Evolutionary conservation across 78 protist species (phyloP).

Genomic region (Pigoraptor vietnamica): DNA sequence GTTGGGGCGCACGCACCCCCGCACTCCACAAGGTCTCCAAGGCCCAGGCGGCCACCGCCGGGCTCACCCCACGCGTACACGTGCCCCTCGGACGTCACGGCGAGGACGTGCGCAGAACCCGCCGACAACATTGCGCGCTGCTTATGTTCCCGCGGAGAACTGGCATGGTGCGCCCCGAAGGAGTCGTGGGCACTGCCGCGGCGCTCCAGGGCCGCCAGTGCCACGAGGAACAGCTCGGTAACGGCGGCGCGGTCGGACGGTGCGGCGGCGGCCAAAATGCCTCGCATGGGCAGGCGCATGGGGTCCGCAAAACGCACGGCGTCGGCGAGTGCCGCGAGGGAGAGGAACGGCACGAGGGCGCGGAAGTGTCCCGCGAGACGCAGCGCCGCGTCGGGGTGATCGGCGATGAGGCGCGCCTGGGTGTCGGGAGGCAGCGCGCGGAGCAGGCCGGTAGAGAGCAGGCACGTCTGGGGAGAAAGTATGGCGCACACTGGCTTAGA

Average conservation of each 20-base stretch:
- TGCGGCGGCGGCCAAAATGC: not conserved
- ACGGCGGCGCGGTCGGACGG: not conserved
- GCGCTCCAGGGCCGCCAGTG: not conserved
- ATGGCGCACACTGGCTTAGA: not conserved
- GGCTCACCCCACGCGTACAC: not conserved
- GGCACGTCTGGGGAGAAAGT: not conserved
- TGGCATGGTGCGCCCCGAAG: not conserved
- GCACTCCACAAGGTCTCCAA: not conserved
- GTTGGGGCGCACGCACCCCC: not conserved
- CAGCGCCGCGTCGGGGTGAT: not conserved
- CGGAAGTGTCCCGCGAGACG: not conserved
- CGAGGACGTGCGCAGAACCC: not conserved
- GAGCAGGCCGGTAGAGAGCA: not conserved
- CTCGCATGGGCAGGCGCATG: not conserved
- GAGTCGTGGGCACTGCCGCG: not conserved
- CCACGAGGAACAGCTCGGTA: not conserved
- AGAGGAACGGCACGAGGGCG: not conserved
- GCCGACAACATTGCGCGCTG: not conserved
- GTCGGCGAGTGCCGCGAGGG: not conserved
- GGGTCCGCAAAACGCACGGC: not conserved
- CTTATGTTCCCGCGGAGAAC: not conserved
- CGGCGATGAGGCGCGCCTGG: not conserved
- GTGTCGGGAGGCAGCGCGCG: not conserved
- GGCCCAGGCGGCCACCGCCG: not conserved
- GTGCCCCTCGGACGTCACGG: not conserved